These are phyloP conservation scores for Cyclotella choctawhatcheeana DNA, from an alignment of 108 stramenopile genomes.

Conservation along the genomic window DNA sequence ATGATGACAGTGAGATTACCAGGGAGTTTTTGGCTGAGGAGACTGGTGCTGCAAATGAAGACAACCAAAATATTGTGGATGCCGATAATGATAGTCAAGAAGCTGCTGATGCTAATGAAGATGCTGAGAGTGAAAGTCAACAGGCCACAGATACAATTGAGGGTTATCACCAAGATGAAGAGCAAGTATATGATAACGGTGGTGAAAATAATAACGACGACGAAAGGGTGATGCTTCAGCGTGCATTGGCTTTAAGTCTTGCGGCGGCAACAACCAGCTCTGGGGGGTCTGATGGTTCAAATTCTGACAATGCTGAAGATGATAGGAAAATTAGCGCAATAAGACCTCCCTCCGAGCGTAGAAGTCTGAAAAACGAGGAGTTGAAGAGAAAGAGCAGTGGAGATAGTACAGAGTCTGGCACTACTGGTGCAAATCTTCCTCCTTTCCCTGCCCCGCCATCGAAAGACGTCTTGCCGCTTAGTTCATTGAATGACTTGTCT, in stretches of 20 bases:
- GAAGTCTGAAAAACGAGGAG: neutral
- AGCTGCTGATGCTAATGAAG: neutral
- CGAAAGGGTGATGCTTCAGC: slow-evolving; percentile 35
- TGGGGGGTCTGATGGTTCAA: slow-evolving; percentile 31
- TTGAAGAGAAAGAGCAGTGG: neutral
- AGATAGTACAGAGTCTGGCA: neutral
- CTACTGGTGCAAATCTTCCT: slow-evolving; percentile 18
- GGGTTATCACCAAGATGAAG: slow-evolving; percentile 4
- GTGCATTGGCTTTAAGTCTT: slow-evolving; percentile 44
- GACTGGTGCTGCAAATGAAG: too few relatives aligned
- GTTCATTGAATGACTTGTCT: neutral
- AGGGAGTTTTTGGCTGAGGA: slow-evolving; percentile 22
- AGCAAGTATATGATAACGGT: neutral
- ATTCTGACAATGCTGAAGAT: slow-evolving; percentile 23
- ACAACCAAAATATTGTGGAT: too few relatives aligned
- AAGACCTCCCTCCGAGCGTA: neutral
- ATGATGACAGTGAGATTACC: slow-evolving; percentile 14
- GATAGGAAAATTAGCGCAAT: slow-evolving; percentile 17
- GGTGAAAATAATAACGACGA: slow-evolving; percentile 14
- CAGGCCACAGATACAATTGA: too few relatives aligned
- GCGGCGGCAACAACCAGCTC: slow-evolving; percentile 27
- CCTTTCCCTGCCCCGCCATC: slow-evolving; percentile 40
- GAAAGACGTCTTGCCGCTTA: slow-evolving; percentile 25
- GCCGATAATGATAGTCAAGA: neutral
- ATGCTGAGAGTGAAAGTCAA: neutral